Conservation (phyloP, 192 early-diverging fungal genomes). For the Obelidium mucronatum region DNA sequence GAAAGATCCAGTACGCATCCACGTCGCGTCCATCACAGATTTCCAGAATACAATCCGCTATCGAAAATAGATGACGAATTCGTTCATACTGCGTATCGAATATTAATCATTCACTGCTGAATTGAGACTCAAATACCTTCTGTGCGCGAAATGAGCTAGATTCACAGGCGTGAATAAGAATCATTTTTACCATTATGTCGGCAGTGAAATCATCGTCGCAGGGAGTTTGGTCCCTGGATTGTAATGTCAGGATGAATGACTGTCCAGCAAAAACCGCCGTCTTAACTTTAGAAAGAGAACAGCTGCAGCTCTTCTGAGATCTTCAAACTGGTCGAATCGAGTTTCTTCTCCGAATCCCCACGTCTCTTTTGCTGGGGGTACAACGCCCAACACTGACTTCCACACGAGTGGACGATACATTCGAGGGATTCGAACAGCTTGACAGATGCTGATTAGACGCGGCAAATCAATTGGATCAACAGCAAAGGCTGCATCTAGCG, state of each 20-base stretch:
- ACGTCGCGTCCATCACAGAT: constrained; percentile 51
- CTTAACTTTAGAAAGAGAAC: no score
- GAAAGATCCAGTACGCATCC: constrained; percentile 57
- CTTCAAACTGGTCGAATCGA: constrained; percentile 32
- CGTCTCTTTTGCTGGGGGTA: constrained; percentile 36
- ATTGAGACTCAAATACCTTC: background rate
- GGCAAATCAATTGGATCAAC: constrained; percentile 40
- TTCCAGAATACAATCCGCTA: constrained; percentile 49
- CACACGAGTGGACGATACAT: constrained; percentile 34
- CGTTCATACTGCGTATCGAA: constrained; percentile 1
- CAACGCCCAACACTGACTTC: constrained; percentile 45
- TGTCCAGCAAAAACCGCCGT: no score
- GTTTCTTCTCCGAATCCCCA: constrained; percentile 46
- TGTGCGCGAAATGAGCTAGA: background rate
- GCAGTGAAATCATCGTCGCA: background rate
- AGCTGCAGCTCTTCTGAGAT: constrained; percentile 29
- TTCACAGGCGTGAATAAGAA: background rate
- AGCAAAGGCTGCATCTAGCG: constrained; percentile 42
- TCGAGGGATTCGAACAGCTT: constrained; percentile 12
- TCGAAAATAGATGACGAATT: constrained; percentile 28
- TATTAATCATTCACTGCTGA: no score
- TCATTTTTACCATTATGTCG: background rate
- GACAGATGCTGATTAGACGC: constrained; percentile 20
- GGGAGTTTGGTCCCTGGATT: no score
- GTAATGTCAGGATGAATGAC: no score